Evolutionary conservation across 2,329 filamentous ascomycete species (phyloP).

Genomic region (Trichophyton equinum): DNA sequence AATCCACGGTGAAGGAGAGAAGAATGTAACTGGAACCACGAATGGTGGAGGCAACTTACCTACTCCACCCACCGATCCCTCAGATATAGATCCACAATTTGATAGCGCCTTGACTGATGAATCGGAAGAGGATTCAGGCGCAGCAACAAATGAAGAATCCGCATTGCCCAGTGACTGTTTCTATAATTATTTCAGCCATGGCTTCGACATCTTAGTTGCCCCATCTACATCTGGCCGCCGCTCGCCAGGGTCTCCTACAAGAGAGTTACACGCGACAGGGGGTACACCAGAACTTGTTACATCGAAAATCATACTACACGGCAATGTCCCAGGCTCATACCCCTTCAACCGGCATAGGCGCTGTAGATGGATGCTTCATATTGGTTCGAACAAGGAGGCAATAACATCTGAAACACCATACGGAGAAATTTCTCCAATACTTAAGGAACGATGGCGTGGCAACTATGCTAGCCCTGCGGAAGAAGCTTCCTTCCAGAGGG

Average conservation of each 20-base stretch:
- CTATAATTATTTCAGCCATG: conserved; percentile 94
- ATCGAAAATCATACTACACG: conserved; percentile 85
- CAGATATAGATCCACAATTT: conserved; percentile 51
- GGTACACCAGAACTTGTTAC: conserved; percentile 60
- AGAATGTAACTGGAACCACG: neutral
- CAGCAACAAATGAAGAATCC: conserved; percentile 49
- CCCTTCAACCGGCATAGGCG: conserved; percentile 90
- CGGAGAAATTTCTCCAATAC: conserved; percentile 53
- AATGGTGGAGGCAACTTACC: neutral
- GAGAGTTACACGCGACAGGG: conserved; percentile 15
- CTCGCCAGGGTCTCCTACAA: conserved; percentile 41
- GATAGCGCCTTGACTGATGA: conserved; percentile 58
- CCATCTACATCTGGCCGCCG: conserved; percentile 52
- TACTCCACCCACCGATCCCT: conserved; percentile 45
- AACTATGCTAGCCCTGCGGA: conserved; percentile 47
- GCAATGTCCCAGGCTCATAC: conserved; percentile 89
- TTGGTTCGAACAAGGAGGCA: conserved; percentile 30
- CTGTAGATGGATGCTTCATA: conserved; percentile 67
- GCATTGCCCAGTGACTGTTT: conserved; percentile 51
- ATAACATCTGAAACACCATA: conserved; percentile 70
- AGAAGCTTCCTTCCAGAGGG: conserved; percentile 41
- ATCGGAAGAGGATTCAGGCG: conserved; percentile 46
- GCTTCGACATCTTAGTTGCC: conserved; percentile 82
- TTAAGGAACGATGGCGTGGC: conserved; percentile 58
- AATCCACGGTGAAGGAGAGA: conserved; percentile 48